Percentiles rank a stretch among this genome's conserved stretches.
These are phyloP conservation scores for Cyamopsis tetragonoloba DNA, from an alignment of 306 rosid species.

Conservation along the genomic window DNA sequence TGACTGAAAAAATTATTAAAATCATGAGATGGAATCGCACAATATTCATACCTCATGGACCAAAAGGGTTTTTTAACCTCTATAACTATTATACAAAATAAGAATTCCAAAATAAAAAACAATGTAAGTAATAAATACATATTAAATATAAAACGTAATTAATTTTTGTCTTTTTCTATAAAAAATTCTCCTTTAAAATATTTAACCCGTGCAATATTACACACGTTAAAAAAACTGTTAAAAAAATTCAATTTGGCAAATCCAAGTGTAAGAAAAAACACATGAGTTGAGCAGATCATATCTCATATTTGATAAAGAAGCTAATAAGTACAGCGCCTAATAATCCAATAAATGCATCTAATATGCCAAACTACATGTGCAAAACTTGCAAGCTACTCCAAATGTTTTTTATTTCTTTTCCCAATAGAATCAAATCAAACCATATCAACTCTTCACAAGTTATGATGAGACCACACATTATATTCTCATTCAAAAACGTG, in stretches of 20 bases:
- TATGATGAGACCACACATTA: slow-evolving; percentile 19
- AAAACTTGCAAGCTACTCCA: slow-evolving; percentile 32
- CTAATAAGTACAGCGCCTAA: slow-evolving; percentile 9
- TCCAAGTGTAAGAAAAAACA: slow-evolving; percentile 10
- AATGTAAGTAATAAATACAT: no score
- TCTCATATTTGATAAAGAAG: slow-evolving; percentile 24
- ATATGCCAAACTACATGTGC: slow-evolving; percentile 6
- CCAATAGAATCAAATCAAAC: slow-evolving; percentile 10
- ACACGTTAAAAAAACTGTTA: no score
- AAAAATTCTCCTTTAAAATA: no score
- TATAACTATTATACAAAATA: no score
- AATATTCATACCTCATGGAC: no score
- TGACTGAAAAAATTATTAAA: no score
- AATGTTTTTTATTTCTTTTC: neutral
- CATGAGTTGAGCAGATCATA: neutral
- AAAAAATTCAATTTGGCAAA: slow-evolving; percentile 15
- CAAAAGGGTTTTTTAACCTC: no score
- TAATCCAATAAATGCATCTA: slow-evolving; percentile 33
- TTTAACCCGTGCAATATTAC: no score
- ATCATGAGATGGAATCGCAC: no score
- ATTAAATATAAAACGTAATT: no score
- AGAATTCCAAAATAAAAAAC: no score
- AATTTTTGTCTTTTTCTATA: no score
- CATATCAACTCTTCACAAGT: slow-evolving; percentile 22
- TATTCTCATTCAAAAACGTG: slow-evolving; percentile 4